Evolutionary conservation across 2,329 filamentous ascomycete genomes (phyloP), one percentile per base, ranked within the genome.

Genomic region (Elsinoe fawcettii): DNA sequence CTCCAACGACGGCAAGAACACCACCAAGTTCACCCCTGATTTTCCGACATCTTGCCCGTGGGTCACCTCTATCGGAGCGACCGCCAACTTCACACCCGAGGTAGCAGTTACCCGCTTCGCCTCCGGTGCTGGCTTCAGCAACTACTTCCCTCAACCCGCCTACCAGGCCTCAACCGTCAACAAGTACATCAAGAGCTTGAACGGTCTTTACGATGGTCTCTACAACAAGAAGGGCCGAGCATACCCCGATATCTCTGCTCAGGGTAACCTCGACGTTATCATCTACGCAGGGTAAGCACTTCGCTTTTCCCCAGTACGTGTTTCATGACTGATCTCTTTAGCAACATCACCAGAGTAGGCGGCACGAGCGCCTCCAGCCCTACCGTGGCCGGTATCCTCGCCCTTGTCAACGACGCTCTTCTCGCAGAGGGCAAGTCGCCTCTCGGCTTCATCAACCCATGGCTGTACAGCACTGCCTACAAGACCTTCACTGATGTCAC

Each of bases 321-420:
- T 16, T 4, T 5, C 46, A 32, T 32, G 57, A 25, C 41, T 46
- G n/a, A 46, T 20, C 9, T 12, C 12, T 25, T 14, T 56, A 69
- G 70, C 2, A 71, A 64, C 0, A 66, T 73, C 34, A 64, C 63
- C 2, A 62, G 65, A 6, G 64, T 78, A 12, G 75, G 73, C 12
- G 79, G 79, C 14, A 82, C 79, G 1, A 77, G 74, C 7, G 78
- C 80, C 27, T 76, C 82, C 0, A 70, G 78, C 1, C 84, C 84
- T 0, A 70, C 80, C 0, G 78, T 81, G 22, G 77, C 80, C 1
- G 78, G 75, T 6, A 72, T 86, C 37, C 71, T 86, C 46, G 73
- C 79, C 1, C 74, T 86, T 2, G 71, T 86, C 59, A 86, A 86
- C 61, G 82, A 85, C 63, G 81, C 78, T 1, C 72, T 81, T 34